Conservation (phyloP, 768 basidiomycete genomes). For the Rhizopogon rudus region DNA sequence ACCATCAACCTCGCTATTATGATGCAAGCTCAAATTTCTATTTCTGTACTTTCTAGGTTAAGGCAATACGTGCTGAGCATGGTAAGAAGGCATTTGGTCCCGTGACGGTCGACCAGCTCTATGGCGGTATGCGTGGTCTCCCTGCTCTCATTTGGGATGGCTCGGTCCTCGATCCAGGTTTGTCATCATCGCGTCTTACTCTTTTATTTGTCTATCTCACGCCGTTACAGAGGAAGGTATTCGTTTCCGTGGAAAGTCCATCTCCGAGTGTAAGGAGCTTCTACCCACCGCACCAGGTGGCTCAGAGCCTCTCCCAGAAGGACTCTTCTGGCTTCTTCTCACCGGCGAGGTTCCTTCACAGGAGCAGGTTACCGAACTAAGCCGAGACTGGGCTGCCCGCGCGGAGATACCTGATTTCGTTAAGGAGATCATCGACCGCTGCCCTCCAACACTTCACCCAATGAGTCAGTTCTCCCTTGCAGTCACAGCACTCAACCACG, state of each 20-base stretch:
- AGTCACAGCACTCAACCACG: constrained; percentile 92
- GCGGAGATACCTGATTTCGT: constrained; percentile 89
- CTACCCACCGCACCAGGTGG: constrained; percentile 90
- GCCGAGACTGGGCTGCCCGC: constrained; percentile 93
- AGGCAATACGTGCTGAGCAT: constrained; percentile 77
- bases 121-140: constrained; percentile 86
- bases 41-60: constrained; percentile 50
- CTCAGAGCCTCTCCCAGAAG: constrained; percentile 88
- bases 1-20: constrained; percentile 1
- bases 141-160: constrained; percentile 98
- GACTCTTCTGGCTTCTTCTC: constrained; percentile 91
- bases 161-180: constrained; percentile 91
- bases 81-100: constrained; percentile 93
- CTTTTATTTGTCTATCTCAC: neutral
- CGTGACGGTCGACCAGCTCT: constrained; percentile 86
- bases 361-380: constrained; percentile 83
- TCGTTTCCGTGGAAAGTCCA: constrained; percentile 95
- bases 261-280: constrained; percentile 80
- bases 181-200: constrained; percentile 14
- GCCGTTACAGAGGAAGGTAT: constrained; percentile 79
- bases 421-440: constrained; percentile 94
- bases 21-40: neutral
- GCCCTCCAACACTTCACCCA: constrained; percentile 90
- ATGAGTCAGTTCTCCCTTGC: constrained; percentile 99
- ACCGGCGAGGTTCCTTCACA: constrained; percentile 93